Percentiles rank a stretch among this genome's conserved stretches.
Evolutionary conservation across 495 filamentous ascomycete genomes (phyloP).

Genomic region (Neurospora sp.): DNA sequence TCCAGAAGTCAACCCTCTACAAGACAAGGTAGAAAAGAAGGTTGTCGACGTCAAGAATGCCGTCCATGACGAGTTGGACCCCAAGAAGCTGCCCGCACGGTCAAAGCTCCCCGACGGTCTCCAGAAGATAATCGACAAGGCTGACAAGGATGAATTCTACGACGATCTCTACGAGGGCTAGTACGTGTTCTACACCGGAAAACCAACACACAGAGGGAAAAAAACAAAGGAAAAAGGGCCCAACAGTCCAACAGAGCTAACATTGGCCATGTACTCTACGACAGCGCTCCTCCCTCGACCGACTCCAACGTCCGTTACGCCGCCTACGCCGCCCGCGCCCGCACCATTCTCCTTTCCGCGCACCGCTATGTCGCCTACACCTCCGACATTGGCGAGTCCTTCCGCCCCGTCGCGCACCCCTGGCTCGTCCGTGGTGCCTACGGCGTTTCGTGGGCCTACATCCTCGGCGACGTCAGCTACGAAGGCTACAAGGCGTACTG

Average conservation of each 20-base stretch:
- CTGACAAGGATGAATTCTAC: slow-evolving; percentile 68
- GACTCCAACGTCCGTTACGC: slow-evolving; percentile 83
- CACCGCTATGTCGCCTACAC: slow-evolving; percentile 98
- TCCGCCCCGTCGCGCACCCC: slow-evolving; percentile 86
- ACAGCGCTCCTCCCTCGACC: slow-evolving; percentile 69
- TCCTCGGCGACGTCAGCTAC: slow-evolving; percentile 80
- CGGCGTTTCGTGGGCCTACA: slow-evolving; percentile 84
- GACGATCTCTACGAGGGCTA: slow-evolving; percentile 69
- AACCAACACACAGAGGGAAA: not conserved
- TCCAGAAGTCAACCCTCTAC: slow-evolving; percentile 6
- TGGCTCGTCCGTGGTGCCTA: slow-evolving; percentile 73
- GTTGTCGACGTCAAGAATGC: slow-evolving; percentile 9
- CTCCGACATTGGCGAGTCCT: slow-evolving; percentile 92
- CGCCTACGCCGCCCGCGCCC: slow-evolving; percentile 76
- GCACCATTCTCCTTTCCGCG: slow-evolving; percentile 80
- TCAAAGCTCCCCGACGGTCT: slow-evolving; percentile 58
- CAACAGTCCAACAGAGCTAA: not conserved
- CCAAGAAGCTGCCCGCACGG: slow-evolving; percentile 43
- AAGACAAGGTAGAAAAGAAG: slow-evolving; percentile 5
- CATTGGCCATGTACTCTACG: slow-evolving; percentile 8
- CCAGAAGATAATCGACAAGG: slow-evolving; percentile 56
- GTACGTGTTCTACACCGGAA: slow-evolving; percentile 43
- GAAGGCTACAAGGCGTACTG: slow-evolving; percentile 94
- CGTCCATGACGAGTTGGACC: slow-evolving; percentile 22
- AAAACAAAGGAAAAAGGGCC: not conserved